Evolutionary conservation across 1,139 yeast species (phyloP).

Genomic region (Geotrichum bryndzae): DNA sequence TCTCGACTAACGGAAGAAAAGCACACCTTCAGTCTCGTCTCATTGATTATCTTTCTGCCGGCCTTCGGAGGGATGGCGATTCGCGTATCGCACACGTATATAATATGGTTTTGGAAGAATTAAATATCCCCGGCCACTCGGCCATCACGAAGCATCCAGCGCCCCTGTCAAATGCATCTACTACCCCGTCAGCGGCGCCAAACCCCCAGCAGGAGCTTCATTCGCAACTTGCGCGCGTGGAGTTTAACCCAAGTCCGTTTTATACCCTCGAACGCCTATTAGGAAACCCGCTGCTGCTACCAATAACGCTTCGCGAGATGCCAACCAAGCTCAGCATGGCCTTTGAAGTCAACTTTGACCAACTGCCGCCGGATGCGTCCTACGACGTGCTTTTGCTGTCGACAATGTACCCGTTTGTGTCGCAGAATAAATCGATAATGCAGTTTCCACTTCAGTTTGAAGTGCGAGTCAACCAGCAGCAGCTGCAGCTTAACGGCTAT

Average conservation of each 20-base stretch:
- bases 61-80: slow-evolving; percentile 7
- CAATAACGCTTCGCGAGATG: slow-evolving; percentile 22
- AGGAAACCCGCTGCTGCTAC: slow-evolving; percentile 24
- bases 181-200: background rate
- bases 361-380: background rate
- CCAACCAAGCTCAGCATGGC: slow-evolving; percentile 18
- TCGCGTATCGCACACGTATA: slow-evolving; percentile 2
- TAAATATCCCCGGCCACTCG: background rate
- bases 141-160: background rate
- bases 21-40: slow-evolving; percentile 30
- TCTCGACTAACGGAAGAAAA: slow-evolving; percentile 32
- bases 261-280: slow-evolving; percentile 24
- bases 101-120: slow-evolving; percentile 9
- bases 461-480: slow-evolving; percentile 24
- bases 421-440: slow-evolving; percentile 19
- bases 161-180: background rate
- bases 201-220: background rate
- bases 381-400: slow-evolving; percentile 23
- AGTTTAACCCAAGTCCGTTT: slow-evolving; percentile 32
- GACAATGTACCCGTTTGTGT: slow-evolving; percentile 14
- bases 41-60: slow-evolving; percentile 18
- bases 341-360: slow-evolving; percentile 3
- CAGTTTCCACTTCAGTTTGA: slow-evolving; percentile 28
- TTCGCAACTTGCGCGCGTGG: slow-evolving; percentile 9
- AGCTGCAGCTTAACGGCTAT: slow-evolving; percentile 25